A percentile compares a stretch with the other conserved stretches of the same genome.
Evolutionary conservation across 257 asterid genomes (phyloP).

Genomic region (Craterostigma plantagineum): DNA sequence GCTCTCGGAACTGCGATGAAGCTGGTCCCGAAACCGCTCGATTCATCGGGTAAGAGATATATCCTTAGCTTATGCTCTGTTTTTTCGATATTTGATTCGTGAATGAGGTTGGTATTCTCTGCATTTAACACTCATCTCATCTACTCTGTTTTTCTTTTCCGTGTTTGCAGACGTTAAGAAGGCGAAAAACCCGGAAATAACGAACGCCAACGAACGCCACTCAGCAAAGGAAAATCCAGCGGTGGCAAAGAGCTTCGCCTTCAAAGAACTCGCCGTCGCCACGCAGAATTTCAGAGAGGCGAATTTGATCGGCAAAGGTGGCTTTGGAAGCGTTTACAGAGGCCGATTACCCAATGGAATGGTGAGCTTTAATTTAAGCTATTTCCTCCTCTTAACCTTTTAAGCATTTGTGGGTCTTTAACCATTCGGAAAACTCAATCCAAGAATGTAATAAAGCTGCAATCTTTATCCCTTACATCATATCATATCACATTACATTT

Average conservation of each 20-base stretch:
- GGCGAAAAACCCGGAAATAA: background rate
- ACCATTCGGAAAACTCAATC: too few species aligned
- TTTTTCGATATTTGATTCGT: background rate
- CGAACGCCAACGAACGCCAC: too few species aligned
- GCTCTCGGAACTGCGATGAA: constrained; percentile 18
- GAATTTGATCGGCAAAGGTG: constrained; percentile 43
- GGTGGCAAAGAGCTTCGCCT: constrained; percentile 23
- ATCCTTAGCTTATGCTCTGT: too few species aligned
- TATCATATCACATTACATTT: too few species aligned
- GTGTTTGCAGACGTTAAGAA: constrained; percentile 7
- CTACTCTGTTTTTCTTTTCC: background rate
- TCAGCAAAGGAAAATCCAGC: constrained; percentile 16
- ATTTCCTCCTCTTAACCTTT: too few species aligned
- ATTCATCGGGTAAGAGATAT: constrained; percentile 20
- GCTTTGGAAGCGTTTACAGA: constrained; percentile 37
- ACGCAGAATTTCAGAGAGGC: constrained; percentile 26
- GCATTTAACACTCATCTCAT: too few species aligned
- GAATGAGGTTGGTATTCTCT: background rate
- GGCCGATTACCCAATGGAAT: constrained; percentile 24
- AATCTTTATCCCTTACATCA: too few species aligned
- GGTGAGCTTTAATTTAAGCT: too few species aligned
- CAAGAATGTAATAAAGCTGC: too few species aligned
- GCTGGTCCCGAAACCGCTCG: constrained; percentile 17
- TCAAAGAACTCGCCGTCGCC: constrained; percentile 27
- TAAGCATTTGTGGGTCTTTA: too few species aligned